phyloP scores from a whole-genome alignment of 2,329 filamentous ascomycete genomes.

The Aspergillus floridensis region DNA sequence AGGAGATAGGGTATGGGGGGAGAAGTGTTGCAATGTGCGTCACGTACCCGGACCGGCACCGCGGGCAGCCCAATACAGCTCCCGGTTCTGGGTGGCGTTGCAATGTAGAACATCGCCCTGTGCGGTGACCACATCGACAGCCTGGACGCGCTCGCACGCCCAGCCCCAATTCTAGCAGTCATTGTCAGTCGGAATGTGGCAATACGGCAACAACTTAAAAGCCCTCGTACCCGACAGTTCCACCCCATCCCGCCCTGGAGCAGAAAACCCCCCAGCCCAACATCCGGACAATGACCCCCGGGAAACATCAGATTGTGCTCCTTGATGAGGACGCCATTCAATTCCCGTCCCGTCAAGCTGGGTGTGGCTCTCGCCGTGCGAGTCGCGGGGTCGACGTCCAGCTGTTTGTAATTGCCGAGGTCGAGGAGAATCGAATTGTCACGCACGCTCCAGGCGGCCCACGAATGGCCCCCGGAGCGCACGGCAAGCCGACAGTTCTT shows the following conservation, averaged over 20 bases:
- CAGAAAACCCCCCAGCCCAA: constrained; percentile 56
- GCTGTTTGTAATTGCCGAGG: constrained; percentile 38
- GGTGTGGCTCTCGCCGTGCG: constrained; percentile 46
- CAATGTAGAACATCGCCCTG: constrained; percentile 33
- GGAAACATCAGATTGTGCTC: constrained; percentile 48
- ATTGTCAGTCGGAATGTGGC: background rate
- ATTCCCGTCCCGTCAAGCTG: constrained; percentile 45
- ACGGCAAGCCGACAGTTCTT: constrained; percentile 43
- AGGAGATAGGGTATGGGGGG: no score
- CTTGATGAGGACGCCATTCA: constrained; percentile 20
- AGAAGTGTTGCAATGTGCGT: background rate
- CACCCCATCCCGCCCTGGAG: constrained; percentile 49
- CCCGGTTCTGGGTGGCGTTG: constrained; percentile 39
- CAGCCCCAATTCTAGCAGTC: constrained; percentile 52
- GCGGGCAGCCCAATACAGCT: constrained; percentile 51
- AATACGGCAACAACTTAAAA: accelerated
- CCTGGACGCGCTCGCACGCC: constrained; percentile 49
- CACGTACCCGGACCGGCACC: constrained; percentile 47
- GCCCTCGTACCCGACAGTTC: constrained; percentile 50
- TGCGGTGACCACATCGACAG: constrained; percentile 51
- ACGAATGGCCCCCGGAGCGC: constrained; percentile 50
- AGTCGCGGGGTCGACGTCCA: constrained; percentile 42
- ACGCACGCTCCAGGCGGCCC: constrained; percentile 51
- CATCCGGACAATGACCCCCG: constrained; percentile 57
- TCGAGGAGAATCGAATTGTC: constrained; percentile 48